Conservation (phyloP, 164 flowering plant genomes). For the Cinnamomum chago region DNA sequence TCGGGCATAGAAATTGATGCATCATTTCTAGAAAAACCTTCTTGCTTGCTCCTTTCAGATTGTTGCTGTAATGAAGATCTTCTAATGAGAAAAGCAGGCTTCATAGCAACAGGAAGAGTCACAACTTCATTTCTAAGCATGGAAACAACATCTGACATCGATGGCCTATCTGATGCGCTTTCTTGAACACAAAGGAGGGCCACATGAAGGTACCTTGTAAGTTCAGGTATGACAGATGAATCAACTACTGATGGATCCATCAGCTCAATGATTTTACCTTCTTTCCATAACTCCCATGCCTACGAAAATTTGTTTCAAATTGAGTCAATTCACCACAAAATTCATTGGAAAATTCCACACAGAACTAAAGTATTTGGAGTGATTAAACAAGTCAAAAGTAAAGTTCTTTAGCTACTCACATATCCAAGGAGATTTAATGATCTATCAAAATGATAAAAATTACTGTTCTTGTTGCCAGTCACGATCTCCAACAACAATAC, state of each 20-base stretch:
- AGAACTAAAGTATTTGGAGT: background rate
- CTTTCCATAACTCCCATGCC: background rate
- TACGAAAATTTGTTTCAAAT: background rate
- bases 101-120: background rate
- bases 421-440: background rate
- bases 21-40: background rate
- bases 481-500: slow-evolving; percentile 13
- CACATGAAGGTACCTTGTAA: slow-evolving; percentile 9
- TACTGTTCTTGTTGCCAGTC: slow-evolving; percentile 21
- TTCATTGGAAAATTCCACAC: background rate
- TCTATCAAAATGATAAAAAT: slow-evolving; percentile 16
- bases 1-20: background rate
- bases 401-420: background rate
- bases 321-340: background rate
- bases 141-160: background rate
- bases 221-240: background rate
- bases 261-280: background rate
- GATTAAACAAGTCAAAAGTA: background rate
- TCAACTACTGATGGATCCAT: background rate
- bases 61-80: background rate
- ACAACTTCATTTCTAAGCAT: background rate
- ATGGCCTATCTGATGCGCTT: background rate
- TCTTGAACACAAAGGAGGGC: slow-evolving; percentile 14
- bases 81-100: background rate
- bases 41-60: no score